These are phyloP conservation scores for Nemania sp. DNA, from an alignment of 2,329 filamentous ascomycete genomes.

Conservation along the genomic window DNA sequence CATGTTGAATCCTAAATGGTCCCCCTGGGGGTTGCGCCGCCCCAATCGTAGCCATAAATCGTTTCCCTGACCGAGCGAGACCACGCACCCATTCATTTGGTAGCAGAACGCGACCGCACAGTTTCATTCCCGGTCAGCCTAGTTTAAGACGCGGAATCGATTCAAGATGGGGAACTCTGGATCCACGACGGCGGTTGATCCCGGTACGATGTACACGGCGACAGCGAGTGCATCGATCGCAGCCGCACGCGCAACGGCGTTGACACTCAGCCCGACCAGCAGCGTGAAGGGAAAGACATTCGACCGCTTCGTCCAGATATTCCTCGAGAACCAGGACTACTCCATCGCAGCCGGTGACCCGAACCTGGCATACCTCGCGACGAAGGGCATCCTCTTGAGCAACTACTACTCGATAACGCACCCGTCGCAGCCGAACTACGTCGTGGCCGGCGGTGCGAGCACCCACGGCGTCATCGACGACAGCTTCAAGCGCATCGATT, in stretches of 20 bases:
- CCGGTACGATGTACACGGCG: slow-evolving; percentile 41
- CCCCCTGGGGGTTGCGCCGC: background rate
- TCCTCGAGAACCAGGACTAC: slow-evolving; percentile 71
- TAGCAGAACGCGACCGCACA: background rate
- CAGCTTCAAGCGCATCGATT: slow-evolving; percentile 58
- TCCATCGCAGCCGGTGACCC: slow-evolving; percentile 62
- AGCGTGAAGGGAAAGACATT: slow-evolving; percentile 67
- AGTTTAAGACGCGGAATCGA: slow-evolving; percentile 7
- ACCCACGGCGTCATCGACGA: slow-evolving; percentile 68
- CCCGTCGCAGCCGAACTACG: slow-evolving; percentile 71
- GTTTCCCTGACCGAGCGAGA: background rate
- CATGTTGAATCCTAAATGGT: background rate
- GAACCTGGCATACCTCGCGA: slow-evolving; percentile 62
- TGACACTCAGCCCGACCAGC: slow-evolving; percentile 58
- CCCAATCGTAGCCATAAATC: background rate
- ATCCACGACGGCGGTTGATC: slow-evolving; percentile 29
- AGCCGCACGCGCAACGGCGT: slow-evolving; percentile 56
- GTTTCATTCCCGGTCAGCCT: background rate
- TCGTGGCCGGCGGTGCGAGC: slow-evolving; percentile 67
- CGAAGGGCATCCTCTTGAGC: slow-evolving; percentile 66
- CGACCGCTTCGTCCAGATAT: slow-evolving; percentile 70
- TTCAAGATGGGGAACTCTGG: slow-evolving; percentile 36
- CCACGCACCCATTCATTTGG: background rate
- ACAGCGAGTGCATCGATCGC: slow-evolving; percentile 37
- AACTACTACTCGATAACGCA: slow-evolving; percentile 68